These are phyloP conservation scores for Cryptococcus jaspeensis DNA, from an alignment of 1,284 basidiomycete genomes.

Conservation along the genomic window DNA sequence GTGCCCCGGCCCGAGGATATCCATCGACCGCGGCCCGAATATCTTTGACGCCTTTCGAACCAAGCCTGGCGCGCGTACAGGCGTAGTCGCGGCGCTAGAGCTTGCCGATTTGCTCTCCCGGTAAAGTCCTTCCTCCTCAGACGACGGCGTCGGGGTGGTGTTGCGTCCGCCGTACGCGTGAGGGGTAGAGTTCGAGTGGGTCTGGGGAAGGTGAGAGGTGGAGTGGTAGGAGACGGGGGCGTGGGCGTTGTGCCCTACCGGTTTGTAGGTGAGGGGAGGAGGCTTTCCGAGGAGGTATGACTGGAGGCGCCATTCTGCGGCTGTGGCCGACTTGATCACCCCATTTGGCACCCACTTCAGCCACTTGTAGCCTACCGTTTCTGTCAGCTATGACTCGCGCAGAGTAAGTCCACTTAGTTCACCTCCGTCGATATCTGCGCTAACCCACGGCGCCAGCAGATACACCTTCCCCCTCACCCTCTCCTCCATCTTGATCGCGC, in stretches of 20 bases:
- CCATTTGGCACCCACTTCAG: constrained; percentile 93
- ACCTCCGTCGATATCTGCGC: constrained; percentile 77
- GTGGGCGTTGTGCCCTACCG: constrained; percentile 39
- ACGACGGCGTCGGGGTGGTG: background rate
- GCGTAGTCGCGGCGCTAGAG: background rate
- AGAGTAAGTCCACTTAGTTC: constrained; percentile 39
- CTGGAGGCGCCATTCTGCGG: constrained; percentile 94
- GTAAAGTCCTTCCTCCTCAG: background rate
- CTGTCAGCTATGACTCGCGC: background rate
- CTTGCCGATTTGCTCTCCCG: background rate
- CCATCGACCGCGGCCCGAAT: constrained; percentile 2
- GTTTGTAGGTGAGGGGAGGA: constrained; percentile 57
- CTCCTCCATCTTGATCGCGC: constrained; percentile 69
- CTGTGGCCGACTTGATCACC: constrained; percentile 89
- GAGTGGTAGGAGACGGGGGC: constrained; percentile 23
- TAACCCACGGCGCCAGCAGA: constrained; percentile 95
- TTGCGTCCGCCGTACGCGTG: too few relatives aligned
- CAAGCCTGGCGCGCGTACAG: background rate
- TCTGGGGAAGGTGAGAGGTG: background rate
- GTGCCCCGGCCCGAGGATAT: background rate
- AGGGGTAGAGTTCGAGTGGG: background rate
- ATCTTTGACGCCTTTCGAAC: constrained; percentile 9
- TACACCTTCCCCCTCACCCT: constrained; percentile 82
- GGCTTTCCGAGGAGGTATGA: constrained; percentile 95
- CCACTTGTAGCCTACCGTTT: constrained; percentile 82